phyloP scores from a whole-genome alignment of 164 flowering plant species.

The Platanus orientalis region DNA sequence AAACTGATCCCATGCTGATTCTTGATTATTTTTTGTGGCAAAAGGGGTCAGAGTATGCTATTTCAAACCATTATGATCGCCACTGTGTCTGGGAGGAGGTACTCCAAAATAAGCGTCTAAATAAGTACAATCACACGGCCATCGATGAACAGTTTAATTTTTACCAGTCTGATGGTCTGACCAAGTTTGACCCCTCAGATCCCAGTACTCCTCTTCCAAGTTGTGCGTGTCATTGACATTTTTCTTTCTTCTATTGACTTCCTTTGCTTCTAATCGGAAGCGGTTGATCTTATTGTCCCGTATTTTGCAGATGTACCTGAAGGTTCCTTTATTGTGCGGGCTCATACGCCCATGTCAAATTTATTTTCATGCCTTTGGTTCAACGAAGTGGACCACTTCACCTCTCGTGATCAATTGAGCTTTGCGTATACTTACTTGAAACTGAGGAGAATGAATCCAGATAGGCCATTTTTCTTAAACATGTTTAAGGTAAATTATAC shows the following conservation, averaged over 20 bases:
- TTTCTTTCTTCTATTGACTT: neutral
- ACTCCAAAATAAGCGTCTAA: slow-evolving; percentile 82
- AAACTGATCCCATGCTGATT: slow-evolving; percentile 78
- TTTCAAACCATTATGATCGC: slow-evolving; percentile 96
- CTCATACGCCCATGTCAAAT: slow-evolving; percentile 95
- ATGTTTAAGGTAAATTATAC: slow-evolving; percentile 77
- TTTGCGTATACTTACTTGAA: slow-evolving; percentile 92
- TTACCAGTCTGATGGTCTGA: slow-evolving; percentile 93
- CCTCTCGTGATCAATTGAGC: slow-evolving; percentile 94
- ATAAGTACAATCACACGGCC: slow-evolving; percentile 88
- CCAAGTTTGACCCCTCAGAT: slow-evolving; percentile 72
- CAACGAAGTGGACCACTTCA: slow-evolving; percentile 92
- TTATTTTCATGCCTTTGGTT: slow-evolving; percentile 98
- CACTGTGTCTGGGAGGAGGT: slow-evolving; percentile 99
- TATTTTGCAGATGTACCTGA: slow-evolving; percentile 83
- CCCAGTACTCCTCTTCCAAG: slow-evolving; percentile 75
- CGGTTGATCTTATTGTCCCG: slow-evolving; percentile 5
- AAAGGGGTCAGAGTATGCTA: slow-evolving; percentile 78
- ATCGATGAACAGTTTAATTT: slow-evolving; percentile 86
- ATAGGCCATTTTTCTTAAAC: slow-evolving; percentile 55
- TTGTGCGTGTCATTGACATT: slow-evolving; percentile 48
- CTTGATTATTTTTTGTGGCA: slow-evolving; percentile 86
- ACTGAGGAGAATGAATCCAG: slow-evolving; percentile 71
- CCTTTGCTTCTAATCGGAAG: neutral
- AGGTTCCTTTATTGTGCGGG: slow-evolving; percentile 90